phyloP scores from a whole-genome alignment of 192 early-diverging fungal genomes.

The Coemansia sp. region DNA sequence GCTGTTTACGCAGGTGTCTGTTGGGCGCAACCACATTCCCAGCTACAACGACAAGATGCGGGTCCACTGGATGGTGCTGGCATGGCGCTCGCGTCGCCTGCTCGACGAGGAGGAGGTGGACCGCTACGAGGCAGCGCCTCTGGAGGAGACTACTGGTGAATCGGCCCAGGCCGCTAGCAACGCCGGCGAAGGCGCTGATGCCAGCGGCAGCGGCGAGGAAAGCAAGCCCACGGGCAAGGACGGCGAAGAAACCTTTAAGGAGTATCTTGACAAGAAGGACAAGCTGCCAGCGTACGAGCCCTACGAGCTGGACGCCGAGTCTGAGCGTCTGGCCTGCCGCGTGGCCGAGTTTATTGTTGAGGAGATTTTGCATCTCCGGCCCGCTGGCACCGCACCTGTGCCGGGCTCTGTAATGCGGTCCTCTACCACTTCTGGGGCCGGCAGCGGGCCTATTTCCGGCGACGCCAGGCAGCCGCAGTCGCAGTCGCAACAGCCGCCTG shows the following conservation, averaged over 20 bases:
- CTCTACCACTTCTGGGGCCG: background rate
- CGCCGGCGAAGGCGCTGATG: background rate
- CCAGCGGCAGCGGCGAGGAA: background rate
- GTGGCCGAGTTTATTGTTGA: slow-evolving; percentile 43
- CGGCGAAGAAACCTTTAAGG: slow-evolving; percentile 12
- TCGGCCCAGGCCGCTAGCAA: too few species aligned
- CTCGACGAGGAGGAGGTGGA: slow-evolving; percentile 43
- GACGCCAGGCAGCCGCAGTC: slow-evolving; percentile 1
- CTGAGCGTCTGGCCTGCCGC: slow-evolving; percentile 38
- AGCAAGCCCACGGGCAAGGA: background rate
- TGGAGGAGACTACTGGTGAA: slow-evolving; percentile 5
- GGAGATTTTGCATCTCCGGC: slow-evolving; percentile 41
- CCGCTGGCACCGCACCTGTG: slow-evolving; percentile 1
- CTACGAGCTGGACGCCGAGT: slow-evolving; percentile 39
- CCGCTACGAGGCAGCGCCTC: slow-evolving; percentile 17
- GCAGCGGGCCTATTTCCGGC: background rate
- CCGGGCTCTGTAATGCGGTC: background rate
- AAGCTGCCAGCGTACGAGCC: slow-evolving; percentile 24
- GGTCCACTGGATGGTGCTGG: slow-evolving; percentile 56
- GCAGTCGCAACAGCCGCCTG: slow-evolving; percentile 1
- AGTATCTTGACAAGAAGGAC: slow-evolving; percentile 32
- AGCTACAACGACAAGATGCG: slow-evolving; percentile 62
- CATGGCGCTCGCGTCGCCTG: slow-evolving; percentile 47
- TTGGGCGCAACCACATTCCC: slow-evolving; percentile 60
- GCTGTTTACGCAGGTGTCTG: slow-evolving; percentile 61